Base-by-base conservation (phyloP, 176 grass and related monocot genomes). In the Aegilops sharonensis region DNA sequence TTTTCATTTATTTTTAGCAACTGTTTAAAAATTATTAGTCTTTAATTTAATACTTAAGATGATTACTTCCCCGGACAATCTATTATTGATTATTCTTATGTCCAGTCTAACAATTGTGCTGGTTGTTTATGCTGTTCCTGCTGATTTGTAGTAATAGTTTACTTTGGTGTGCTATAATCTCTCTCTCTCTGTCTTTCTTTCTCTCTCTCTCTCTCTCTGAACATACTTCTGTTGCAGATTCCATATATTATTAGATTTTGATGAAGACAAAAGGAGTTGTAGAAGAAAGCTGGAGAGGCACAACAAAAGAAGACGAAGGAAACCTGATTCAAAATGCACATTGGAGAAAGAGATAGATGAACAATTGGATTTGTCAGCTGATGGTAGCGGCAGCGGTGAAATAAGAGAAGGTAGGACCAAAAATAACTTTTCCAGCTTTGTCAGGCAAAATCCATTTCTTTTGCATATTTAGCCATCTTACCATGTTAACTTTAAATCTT, bases 251-350 rank as follows among this genome's bases (percentile, higher is more conserved):
- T 56, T 87, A 9, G 94, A 99, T 93, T 99, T 99, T 50, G 97
- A 99, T 91, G 97, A 99, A 82, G 97, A 93, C 66, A 99, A 99
- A 91, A 89, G 97, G 63, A 99, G 97, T 78, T 99, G 97, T 75
- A 94, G 97, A 86, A 92, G 97, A 88, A 99, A 99, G 81, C 50
- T 99, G 77, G 97, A 99, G 87, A 73, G 86, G 37, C 97, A 99
- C 85, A 99, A 99, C 85, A 99, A 90, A 86, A 94, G 97, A 77
- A 90, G 97, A 91, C 57, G 97, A 68, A 87, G 97, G 81, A 96
- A 83, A 84, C 79, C 90, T 84, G 92, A 90, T 89, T 92, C 89
- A 57, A 96, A 87, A 87, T 87, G 64, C 60, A 76, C 36, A n/a
- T 23, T 87, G 15, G 94, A 94, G 74, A 94, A 88, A 89, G 94